Evolutionary conservation across 1,139 yeast genomes (phyloP), one percentile per base, ranked within the genome.

Genomic region (Suhomyces bolitotheri): DNA sequence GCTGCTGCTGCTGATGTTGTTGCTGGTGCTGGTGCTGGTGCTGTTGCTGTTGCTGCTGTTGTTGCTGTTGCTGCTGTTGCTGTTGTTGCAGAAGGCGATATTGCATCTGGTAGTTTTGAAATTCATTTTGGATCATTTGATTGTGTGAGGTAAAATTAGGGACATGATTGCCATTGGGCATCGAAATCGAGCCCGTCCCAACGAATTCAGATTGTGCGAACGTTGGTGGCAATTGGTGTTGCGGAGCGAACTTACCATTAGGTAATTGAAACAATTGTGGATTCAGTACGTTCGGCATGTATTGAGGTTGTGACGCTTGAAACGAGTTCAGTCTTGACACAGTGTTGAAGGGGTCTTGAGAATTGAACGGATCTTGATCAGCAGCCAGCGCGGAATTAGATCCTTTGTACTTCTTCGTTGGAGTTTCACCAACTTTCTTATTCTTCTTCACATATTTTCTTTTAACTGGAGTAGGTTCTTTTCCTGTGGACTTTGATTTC

Each of bases 391-490:
- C 40, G 12, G 40, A 23, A 17, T 14, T 21, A 10, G 30, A 24
- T 5, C 39, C 39, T 43, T 60, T 63, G 39, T 50, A 43, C 42
- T 66, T 68, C 51, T 69, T 69, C 8, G 69, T 58, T 1, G 71
- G 66, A 2, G 68, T 55, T 9, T 60, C 71, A 4, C 64, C 68
- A 7, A 55, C 53, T 35, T 36, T 29, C 30, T 60, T 63, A 44
- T 63, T 66, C 48, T 66, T 66, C 49, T 68, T 69, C 17, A 60
- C 57, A 43, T 70, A 70, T 41, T 69, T 70, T 29, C 76, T 51
- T 41, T 71, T 71, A n/a, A 64, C 60, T 2, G 71, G 74, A 15
- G 73, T 64, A 9, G 71, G 67, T 34, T 66, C 73, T 43, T 68
- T 68, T 36, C 64, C 60, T n/a, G n/a, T n/a, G 20, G 56, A 46